Conservation (phyloP, 805 yeast genomes). For the Candida sphagnicola region DNA sequence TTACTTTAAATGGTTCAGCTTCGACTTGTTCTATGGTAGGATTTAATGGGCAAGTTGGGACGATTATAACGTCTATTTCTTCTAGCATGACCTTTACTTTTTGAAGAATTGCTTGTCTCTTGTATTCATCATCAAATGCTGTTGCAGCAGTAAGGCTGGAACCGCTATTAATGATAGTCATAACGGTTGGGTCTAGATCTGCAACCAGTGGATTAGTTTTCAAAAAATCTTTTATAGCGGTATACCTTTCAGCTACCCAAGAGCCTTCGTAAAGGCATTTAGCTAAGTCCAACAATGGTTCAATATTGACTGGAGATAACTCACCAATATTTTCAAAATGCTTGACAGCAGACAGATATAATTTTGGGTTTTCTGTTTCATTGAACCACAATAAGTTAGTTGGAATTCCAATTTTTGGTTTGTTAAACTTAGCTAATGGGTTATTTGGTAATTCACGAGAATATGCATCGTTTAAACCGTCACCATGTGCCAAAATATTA, state of each 20-base stretch:
- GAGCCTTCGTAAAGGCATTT: constrained; percentile 91
- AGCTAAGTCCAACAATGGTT: constrained; percentile 76
- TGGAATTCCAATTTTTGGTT: constrained; percentile 77
- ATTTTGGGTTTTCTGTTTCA: constrained; percentile 69
- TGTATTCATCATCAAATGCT: constrained; percentile 80
- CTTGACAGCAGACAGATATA: constrained; percentile 61
- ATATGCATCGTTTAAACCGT: constrained; percentile 67
- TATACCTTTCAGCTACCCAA: constrained; percentile 97
- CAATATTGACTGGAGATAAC: constrained; percentile 63
- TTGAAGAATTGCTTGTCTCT: constrained; percentile 75
- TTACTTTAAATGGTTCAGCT: constrained; percentile 74
- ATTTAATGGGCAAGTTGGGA: constrained; percentile 92
- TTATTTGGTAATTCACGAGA: constrained; percentile 70
- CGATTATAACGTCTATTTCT: constrained; percentile 70
- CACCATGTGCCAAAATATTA: constrained; percentile 67
- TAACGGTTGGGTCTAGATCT: constrained; percentile 81
- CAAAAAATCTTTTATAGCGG: constrained; percentile 73
- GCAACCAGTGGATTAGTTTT: constrained; percentile 64
- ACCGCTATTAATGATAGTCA: constrained; percentile 72
- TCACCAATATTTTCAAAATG: constrained; percentile 32
- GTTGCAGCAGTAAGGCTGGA: constrained; percentile 76
- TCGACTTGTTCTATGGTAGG: constrained; percentile 75
- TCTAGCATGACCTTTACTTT: constrained; percentile 51
- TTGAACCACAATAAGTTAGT: constrained; percentile 71
- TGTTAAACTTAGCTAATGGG: constrained; percentile 54